These are phyloP conservation scores for Hortaea sp. DNA, from an alignment of 2,329 filamentous ascomycete genomes.

Conservation along the genomic window DNA sequence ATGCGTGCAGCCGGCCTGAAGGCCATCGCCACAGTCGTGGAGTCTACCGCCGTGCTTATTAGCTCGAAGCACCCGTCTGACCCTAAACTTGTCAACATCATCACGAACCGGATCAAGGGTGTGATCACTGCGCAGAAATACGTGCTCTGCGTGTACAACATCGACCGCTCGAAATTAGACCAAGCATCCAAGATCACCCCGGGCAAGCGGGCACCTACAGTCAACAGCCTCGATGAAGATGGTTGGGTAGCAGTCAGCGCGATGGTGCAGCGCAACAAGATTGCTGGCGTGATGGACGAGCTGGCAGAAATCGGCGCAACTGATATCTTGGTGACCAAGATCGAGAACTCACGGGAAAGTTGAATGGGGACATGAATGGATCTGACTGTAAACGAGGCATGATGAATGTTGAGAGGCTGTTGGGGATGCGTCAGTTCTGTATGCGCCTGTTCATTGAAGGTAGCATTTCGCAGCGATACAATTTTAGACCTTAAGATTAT, in stretches of 20 bases:
- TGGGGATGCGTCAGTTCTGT: too few relatives aligned
- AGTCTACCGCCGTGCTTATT: slow-evolving; percentile 81
- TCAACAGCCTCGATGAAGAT: slow-evolving; percentile 78
- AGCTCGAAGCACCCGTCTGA: slow-evolving; percentile 79
- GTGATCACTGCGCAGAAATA: slow-evolving; percentile 93
- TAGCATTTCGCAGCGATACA: too few relatives aligned
- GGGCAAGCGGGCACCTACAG: slow-evolving; percentile 83
- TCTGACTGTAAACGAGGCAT: too few relatives aligned
- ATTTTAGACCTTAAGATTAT: too few relatives aligned
- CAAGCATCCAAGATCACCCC: slow-evolving; percentile 71
- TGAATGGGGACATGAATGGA: too few relatives aligned
- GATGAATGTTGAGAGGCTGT: too few relatives aligned
- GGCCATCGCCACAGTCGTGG: slow-evolving; percentile 86
- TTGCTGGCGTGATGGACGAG: slow-evolving; percentile 80
- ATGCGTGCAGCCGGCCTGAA: slow-evolving; percentile 94
- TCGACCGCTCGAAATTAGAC: slow-evolving; percentile 58
- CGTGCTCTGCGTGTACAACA: slow-evolving; percentile 94
- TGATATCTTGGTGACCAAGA: slow-evolving; percentile 76
- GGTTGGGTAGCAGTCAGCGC: slow-evolving; percentile 90
- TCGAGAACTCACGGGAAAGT: slow-evolving; percentile 54
- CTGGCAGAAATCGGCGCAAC: slow-evolving; percentile 65
- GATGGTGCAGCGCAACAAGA: slow-evolving; percentile 84
- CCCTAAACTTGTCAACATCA: slow-evolving; percentile 68
- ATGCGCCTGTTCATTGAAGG: too few relatives aligned
- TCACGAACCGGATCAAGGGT: slow-evolving; percentile 76